Percentiles rank a stretch among this genome's conserved stretches.
phyloP scores from a whole-genome alignment of 345 rosid genomes.

The Alliaria petiolata region DNA sequence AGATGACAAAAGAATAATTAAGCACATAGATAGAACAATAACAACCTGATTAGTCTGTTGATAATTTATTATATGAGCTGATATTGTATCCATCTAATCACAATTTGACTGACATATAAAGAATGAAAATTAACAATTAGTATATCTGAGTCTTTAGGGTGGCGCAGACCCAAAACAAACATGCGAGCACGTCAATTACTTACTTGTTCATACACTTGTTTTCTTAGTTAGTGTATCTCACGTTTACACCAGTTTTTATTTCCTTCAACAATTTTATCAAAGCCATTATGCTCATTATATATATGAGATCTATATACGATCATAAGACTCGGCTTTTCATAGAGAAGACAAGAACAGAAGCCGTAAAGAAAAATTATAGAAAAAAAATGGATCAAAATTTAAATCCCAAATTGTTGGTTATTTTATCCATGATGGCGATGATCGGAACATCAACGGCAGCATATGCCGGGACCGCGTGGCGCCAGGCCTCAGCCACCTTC shows the following conservation, averaged over 20 bases:
- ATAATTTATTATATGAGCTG: no score
- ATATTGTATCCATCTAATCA: no score
- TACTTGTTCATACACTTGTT: conserved; percentile 13
- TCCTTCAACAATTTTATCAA: not conserved
- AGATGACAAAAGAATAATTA: no score
- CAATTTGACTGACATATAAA: not conserved
- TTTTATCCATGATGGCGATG: conserved; percentile 17
- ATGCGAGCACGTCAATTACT: conserved; percentile 29
- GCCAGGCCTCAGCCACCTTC: conserved; percentile 55
- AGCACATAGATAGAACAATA: no score
- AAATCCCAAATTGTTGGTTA: conserved; percentile 24
- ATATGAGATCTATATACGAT: not conserved
- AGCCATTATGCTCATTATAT: conserved; percentile 12
- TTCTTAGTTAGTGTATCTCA: conserved; percentile 30
- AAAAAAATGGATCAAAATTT: conserved; percentile 17
- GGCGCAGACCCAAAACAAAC: conserved; percentile 22
- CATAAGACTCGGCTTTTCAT: conserved; percentile 13
- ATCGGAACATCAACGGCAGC: conserved; percentile 8
- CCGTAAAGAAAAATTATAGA: not conserved
- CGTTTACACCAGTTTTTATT: conserved; percentile 19
- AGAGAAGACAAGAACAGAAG: not conserved
- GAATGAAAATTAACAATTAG: not conserved
- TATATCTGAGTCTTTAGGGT: not conserved
- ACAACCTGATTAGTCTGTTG: no score
- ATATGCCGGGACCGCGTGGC: conserved; percentile 49